Percentiles rank a stretch among this genome's conserved stretches.
Conservation (phyloP, 768 basidiomycete genomes). For the Collybia sordida region DNA sequence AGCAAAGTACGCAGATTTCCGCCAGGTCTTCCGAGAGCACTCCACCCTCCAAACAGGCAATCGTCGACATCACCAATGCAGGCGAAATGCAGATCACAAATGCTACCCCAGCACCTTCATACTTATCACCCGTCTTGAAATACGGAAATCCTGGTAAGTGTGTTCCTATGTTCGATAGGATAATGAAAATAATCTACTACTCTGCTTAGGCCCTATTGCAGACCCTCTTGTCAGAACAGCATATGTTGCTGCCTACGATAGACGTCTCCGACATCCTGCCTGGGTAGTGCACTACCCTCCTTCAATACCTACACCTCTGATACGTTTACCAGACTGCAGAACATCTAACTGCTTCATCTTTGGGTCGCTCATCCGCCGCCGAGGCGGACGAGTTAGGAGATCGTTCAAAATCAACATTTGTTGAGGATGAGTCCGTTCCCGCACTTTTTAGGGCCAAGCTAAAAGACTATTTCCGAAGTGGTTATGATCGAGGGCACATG, state of each 20-base stretch:
- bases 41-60: slow-evolving; percentile 27
- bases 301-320: not conserved
- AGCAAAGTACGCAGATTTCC: slow-evolving; percentile 7
- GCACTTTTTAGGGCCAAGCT: slow-evolving; percentile 76
- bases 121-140: slow-evolving; percentile 50
- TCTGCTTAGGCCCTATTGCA: slow-evolving; percentile 71
- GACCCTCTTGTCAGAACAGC: slow-evolving; percentile 80
- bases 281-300: slow-evolving; percentile 60
- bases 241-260: slow-evolving; percentile 89
- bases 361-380: slow-evolving; percentile 47
- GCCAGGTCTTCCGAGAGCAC: slow-evolving; percentile 11
- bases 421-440: slow-evolving; percentile 82
- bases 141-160: slow-evolving; percentile 79
- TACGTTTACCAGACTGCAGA: slow-evolving; percentile 75
- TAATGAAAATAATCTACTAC: not conserved
- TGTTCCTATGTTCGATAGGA: not conserved
- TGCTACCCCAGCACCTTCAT: slow-evolving; percentile 26
- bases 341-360: slow-evolving; percentile 80
- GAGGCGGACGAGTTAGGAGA: slow-evolving; percentile 49
- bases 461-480: slow-evolving; percentile 89
- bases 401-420: slow-evolving; percentile 74
- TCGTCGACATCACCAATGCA: slow-evolving; percentile 45
- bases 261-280: slow-evolving; percentile 85
- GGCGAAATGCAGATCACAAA: slow-evolving; percentile 44
- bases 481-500: slow-evolving; percentile 98